Base-by-base conservation (phyloP, 805 yeast species). In the Maudiozyma serrabonitensis region DNA sequence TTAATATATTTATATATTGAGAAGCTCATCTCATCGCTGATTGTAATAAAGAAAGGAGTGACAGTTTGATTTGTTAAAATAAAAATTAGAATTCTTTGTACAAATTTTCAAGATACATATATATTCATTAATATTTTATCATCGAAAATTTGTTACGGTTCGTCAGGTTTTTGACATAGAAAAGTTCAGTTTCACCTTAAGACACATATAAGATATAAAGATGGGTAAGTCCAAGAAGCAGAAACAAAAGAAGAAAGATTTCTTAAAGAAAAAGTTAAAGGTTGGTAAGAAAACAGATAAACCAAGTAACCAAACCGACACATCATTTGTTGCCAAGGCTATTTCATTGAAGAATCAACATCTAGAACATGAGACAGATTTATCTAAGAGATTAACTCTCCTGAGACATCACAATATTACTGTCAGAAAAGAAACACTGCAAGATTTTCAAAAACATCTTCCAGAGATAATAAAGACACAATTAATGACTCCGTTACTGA, bases 281-380 rank as follows among this genome's bases (percentile, higher is more conserved):
- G 97, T 93, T 34, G 99, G 99, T 50, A 93, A 93, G 66, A 72
- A 84, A 2, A 78, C 79, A 18, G 79, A 81, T 6, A 79, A 79
- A 54, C 80, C 89, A 6, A 78, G 80, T 18, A 87, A 88, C 62
- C 79, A 75, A 50, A 93, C 99, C 4, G 91, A 85, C 56, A 87
- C 95, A 0, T 83, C 95, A 0, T 91, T 91, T 68, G 78, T 76
- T 42, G 81, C 95, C 11, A 85, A 81, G 59, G 63, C 62, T 26
- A 63, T 67, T 37, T 57, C 60, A 15, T 55, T 67, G 25, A 63
- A 58, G 43, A 60, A 60, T 38, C 70, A 67, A 46, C 62, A 63
- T 52, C 49, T 61, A 40, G 55, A 65, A 39, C 78, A 75, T 42
- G 42, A 42, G 19, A 69, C 68, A 6, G 84, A 80, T 63, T 59